phyloP scores from a whole-genome alignment of 192 early-diverging fungal genomes.

The Cladochytrium replicatum region DNA sequence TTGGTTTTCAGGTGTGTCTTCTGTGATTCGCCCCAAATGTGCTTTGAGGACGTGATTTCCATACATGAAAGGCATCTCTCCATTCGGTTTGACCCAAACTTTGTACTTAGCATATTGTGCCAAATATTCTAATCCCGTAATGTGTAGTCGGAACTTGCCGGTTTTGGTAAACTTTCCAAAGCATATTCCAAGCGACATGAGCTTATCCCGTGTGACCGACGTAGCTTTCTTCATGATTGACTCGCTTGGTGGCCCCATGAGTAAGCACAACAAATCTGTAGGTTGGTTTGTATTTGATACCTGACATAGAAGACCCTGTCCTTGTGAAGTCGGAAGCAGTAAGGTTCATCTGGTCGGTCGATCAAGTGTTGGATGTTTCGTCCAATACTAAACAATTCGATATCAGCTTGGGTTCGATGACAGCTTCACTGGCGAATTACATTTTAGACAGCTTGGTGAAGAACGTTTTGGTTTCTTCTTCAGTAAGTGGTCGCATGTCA shows the following conservation, averaged over 20 bases:
- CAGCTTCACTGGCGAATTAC: no score
- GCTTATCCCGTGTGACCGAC: slow-evolving; percentile 71
- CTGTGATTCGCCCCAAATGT: slow-evolving; percentile 91
- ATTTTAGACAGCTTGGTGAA: slow-evolving; percentile 99
- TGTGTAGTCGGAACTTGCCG: slow-evolving; percentile 89
- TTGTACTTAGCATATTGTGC: slow-evolving; percentile 97
- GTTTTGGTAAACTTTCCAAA: slow-evolving; percentile 99
- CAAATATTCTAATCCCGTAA: slow-evolving; percentile 85
- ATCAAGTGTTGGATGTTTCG: slow-evolving; percentile 91
- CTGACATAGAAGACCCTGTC: slow-evolving; percentile 96
- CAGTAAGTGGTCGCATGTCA: slow-evolving; percentile 97
- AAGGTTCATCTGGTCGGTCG: slow-evolving; percentile 90
- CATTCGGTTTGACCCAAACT: slow-evolving; percentile 98
- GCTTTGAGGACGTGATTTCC: slow-evolving; percentile 97
- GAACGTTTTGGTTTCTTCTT: slow-evolving; percentile 93
- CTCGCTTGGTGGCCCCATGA: slow-evolving; percentile 48
- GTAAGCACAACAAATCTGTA: background rate
- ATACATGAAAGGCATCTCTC: slow-evolving; percentile 98
- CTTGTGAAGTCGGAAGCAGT: slow-evolving; percentile 91
- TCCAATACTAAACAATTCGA: slow-evolving; percentile 61
- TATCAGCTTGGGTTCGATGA: background rate
- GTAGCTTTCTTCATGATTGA: slow-evolving; percentile 81
- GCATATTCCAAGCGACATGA: slow-evolving; percentile 87
- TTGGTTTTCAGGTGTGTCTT: slow-evolving; percentile 97
- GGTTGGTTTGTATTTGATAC: slow-evolving; percentile 20